A percentile compares a stretch with the other conserved stretches of the same genome.
These are phyloP conservation scores for Paracorniculantispora psalliotae DNA, from an alignment of 2,329 filamentous ascomycete genomes.

Conservation along the genomic window DNA sequence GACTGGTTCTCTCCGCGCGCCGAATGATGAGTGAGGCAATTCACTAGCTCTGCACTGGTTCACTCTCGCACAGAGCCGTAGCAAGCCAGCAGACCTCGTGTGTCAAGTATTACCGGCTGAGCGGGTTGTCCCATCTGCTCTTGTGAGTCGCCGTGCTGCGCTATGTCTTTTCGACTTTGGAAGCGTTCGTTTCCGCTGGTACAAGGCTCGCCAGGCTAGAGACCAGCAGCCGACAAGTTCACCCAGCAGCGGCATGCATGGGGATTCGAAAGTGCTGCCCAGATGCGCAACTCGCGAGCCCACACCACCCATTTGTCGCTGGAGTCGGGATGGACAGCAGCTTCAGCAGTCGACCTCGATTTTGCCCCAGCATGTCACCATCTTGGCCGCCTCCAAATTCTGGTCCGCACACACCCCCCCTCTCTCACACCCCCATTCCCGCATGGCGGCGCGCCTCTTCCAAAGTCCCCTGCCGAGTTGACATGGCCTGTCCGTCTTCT, in stretches of 20 bases:
- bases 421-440: neutral
- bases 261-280: no score
- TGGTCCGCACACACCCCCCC: neutral
- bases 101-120: neutral
- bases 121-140: neutral
- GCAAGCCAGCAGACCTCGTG: neutral
- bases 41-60: neutral
- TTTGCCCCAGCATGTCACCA: neutral
- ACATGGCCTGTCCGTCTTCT: conserved; percentile 1
- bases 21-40: neutral
- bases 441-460: neutral
- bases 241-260: no score
- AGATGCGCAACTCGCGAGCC: neutral
- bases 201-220: no score
- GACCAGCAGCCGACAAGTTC: no score
- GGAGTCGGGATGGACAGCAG: neutral
- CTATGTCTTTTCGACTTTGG: neutral
- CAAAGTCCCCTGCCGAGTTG: conserved; percentile 12
- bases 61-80: neutral
- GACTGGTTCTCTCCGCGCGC: neutral
- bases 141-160: neutral
- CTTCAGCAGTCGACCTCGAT: neutral
- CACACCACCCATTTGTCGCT: neutral
- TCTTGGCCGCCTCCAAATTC: conserved; percentile 2
- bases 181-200: neutral